Evolutionary conservation across 768 basidiomycete species (phyloP).

Genomic region (Myochromella boudieri): DNA sequence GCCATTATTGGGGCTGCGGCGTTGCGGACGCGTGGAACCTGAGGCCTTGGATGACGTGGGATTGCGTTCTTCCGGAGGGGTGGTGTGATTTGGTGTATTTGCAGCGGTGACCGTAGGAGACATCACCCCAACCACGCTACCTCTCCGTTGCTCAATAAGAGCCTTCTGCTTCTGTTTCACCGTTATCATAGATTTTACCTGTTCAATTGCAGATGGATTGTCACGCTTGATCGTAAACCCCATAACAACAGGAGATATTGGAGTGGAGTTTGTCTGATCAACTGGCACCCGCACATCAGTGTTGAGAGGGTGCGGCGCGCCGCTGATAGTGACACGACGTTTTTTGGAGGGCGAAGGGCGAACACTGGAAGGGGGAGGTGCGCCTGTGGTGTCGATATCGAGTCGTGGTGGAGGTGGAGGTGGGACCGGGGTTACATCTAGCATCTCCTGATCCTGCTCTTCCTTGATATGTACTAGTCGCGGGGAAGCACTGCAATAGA

Average conservation of each 20-base stretch:
- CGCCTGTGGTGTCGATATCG: conserved; percentile 22
- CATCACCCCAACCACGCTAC: conserved; percentile 47
- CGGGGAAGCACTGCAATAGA: conserved; percentile 39
- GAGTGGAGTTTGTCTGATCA: conserved; percentile 49
- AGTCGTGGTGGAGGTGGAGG: conserved; percentile 34
- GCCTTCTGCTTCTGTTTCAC: conserved; percentile 74
- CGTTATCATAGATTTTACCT: conserved; percentile 59
- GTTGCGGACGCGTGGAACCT: conserved; percentile 26
- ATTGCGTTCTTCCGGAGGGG: conserved; percentile 27
- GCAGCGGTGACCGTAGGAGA: conserved; percentile 28
- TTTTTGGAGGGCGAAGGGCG: conserved; percentile 55
- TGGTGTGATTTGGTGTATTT: conserved; percentile 23
- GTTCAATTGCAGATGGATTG: conserved; percentile 57
- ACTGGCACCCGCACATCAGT: conserved; percentile 45
- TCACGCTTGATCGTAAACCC: conserved; percentile 59
- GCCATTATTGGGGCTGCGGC: conserved; percentile 38
- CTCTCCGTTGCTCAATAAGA: conserved; percentile 68
- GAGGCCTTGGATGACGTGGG: conserved; percentile 23
- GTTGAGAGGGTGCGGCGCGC: conserved; percentile 54
- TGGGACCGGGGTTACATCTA: conserved; percentile 24
- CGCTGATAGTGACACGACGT: conserved; percentile 71
- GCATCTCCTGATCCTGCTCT: conserved; percentile 55
- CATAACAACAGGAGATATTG: conserved; percentile 68
- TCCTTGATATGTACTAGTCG: conserved; percentile 56
- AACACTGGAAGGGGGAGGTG: conserved; percentile 40